A percentile compares a stretch with the other conserved stretches of the same genome.
Evolutionary conservation across 2,329 filamentous ascomycete species (phyloP).

Genomic region (Ascochyta pisi): DNA sequence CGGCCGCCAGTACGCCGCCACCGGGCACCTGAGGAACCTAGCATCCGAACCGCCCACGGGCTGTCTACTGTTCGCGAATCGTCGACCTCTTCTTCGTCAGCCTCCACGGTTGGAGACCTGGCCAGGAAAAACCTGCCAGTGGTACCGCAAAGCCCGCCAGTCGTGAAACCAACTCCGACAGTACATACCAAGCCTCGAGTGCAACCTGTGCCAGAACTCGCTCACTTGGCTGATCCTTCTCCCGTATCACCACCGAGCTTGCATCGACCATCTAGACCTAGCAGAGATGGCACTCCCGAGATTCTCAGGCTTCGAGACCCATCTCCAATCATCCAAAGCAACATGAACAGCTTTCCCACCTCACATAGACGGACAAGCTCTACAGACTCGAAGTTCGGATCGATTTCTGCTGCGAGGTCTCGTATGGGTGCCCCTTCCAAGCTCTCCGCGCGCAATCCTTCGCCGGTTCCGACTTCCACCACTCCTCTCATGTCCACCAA

Average conservation of each 20-base stretch:
- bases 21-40: constrained; percentile 59
- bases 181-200: constrained; percentile 20
- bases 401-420: constrained; percentile 24
- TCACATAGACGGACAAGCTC: constrained; percentile 61
- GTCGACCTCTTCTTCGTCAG: constrained; percentile 74
- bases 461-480: constrained; percentile 46
- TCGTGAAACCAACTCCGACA: constrained; percentile 10
- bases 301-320: constrained; percentile 54
- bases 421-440: constrained; percentile 39
- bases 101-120: constrained; percentile 66
- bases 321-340: constrained; percentile 64
- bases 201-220: constrained; percentile 48
- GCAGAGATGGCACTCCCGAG: constrained; percentile 54
- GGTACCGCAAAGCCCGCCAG: constrained; percentile 62
- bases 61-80: constrained; percentile 73
- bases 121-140: constrained; percentile 35
- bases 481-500: constrained; percentile 33
- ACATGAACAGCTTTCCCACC: constrained; percentile 57
- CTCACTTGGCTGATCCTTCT: constrained; percentile 69
- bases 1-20: constrained; percentile 68
- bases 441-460: constrained; percentile 48
- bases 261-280: constrained; percentile 55
- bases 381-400: constrained; percentile 48
- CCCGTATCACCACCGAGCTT: constrained; percentile 55
- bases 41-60: constrained; percentile 60